Evolutionary conservation across 345 rosid species (phyloP).

Genomic region (Sonneratia alba): DNA sequence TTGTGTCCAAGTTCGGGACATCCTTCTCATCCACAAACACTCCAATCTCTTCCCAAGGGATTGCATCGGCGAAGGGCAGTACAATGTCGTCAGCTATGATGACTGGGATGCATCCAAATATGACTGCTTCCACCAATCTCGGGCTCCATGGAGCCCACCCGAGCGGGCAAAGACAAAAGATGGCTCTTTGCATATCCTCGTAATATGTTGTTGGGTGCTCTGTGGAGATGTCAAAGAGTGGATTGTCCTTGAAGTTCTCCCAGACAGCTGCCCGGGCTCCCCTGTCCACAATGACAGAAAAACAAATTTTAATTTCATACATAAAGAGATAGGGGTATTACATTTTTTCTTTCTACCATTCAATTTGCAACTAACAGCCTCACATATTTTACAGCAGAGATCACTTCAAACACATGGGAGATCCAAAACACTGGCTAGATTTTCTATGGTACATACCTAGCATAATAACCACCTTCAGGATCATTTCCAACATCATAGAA

Average conservation of each 20-base stretch:
- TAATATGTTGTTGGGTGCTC: constrained; percentile 95
- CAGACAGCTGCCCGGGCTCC: constrained; percentile 99
- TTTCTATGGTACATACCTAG: constrained; percentile 43
- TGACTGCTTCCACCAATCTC: constrained; percentile 94
- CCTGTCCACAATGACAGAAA: constrained; percentile 28
- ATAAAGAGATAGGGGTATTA: neutral
- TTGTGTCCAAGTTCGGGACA: constrained; percentile 80
- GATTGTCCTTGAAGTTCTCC: constrained; percentile 98
- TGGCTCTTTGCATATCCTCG: constrained; percentile 96
- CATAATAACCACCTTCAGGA: constrained; percentile 98
- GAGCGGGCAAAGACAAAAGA: constrained; percentile 93
- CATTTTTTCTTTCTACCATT: no score
- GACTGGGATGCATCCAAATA: constrained; percentile 98
- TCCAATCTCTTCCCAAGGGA: constrained; percentile 98
- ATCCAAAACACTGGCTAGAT: neutral
- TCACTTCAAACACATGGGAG: neutral
- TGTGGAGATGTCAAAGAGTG: constrained; percentile 90
- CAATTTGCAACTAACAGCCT: no score
- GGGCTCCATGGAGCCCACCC: constrained; percentile 99
- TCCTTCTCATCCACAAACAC: constrained; percentile 90
- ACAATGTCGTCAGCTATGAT: constrained; percentile 97
- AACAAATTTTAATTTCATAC: constrained; percentile 2
- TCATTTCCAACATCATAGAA: constrained; percentile 96
- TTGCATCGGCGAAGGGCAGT: constrained; percentile 92
- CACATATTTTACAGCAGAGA: no score